Base-by-base conservation (phyloP, 306 rosid genomes). In the Gynostemma pentaphyllum region DNA sequence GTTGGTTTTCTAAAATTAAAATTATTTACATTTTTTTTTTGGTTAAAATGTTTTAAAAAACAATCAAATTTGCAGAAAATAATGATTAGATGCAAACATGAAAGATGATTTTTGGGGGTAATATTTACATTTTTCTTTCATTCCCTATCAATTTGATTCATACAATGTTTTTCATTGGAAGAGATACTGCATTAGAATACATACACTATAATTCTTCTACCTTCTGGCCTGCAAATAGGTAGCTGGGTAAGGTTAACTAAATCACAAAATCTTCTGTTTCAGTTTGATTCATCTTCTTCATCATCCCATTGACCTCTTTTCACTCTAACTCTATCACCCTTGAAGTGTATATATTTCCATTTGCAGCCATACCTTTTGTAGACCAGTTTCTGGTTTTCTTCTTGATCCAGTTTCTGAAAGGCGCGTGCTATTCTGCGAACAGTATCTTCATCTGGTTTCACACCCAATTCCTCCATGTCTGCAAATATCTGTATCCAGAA, bases 371-470 rank as follows among this genome's bases (percentile, higher is more conserved):
- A 81, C 76, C 81, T 83, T 73, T 74, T 84, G 32, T 81, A 67
- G 51, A 86, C 73, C 70, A 84, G 68, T 56, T 76, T 73, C 52
- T 60, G 66, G 68, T 86, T 86, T 70, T 86, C 94, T 73, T 86
- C 94, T 69, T 86, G 87, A 46, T 86, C 85, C 1, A 86, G 64
- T 64, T 69, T 52, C 68, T 70, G 64, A 52, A 92, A 88, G 42
- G 94, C 85, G 44, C 66, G 57, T 13, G 84, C 76, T 40, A 92
- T 88, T 78, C 88, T 73, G 78, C 77, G 55, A 29, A 92, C 86
- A 9, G 96, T 86, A 68, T 88, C 99, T 78, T 88, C 88, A 61
- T 92, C 96, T 9, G 96, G 94, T 71, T 69, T 92, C 64, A 88
- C 78, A 12, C 71, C 75, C 74, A 92, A 77, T 71, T 84, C 95